Percentiles rank a stretch among this genome's conserved stretches.
Conservation (phyloP, 2,329 filamentous ascomycete species). For the Penicillium sp. region DNA sequence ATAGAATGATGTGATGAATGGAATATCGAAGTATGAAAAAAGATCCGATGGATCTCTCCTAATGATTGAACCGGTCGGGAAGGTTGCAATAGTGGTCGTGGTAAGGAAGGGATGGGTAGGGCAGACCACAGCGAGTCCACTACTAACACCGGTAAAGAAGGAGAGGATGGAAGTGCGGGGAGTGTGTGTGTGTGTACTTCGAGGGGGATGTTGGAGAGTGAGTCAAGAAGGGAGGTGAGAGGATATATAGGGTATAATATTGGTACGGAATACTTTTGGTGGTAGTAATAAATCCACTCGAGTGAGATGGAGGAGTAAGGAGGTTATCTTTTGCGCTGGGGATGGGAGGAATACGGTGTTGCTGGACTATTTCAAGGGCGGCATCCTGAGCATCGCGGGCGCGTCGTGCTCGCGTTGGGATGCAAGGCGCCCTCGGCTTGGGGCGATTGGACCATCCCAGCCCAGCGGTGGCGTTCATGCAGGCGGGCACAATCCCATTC, state of each 20-base stretch:
- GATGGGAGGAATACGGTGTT: slow-evolving; percentile 16
- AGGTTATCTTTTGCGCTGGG: slow-evolving; percentile 19
- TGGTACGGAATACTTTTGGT: slow-evolving; percentile 1
- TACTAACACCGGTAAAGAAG: not conserved
- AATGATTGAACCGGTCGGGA: slow-evolving; percentile 2
- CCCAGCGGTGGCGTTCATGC: slow-evolving; percentile 22
- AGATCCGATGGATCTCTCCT: not conserved
- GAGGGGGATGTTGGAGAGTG: not conserved
- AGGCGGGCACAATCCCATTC: slow-evolving; percentile 20
- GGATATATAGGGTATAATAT: slow-evolving; percentile 9
- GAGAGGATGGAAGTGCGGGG: not conserved
- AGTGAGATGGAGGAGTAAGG: slow-evolving; percentile 5
- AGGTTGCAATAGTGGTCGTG: not conserved
- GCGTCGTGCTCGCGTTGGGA: slow-evolving; percentile 30
- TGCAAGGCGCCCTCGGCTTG: slow-evolving; percentile 25
- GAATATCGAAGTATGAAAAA: not conserved
- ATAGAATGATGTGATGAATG: not conserved
- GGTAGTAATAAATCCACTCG: not conserved
- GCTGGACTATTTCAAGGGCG: slow-evolving; percentile 29
- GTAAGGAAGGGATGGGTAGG: slow-evolving; percentile 5
- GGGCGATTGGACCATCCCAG: slow-evolving; percentile 20
- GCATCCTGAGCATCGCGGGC: slow-evolving; percentile 2
- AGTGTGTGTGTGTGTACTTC: not conserved
- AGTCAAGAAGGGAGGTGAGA: not conserved
- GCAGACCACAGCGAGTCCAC: not conserved